Evolutionary conservation across 331 rosid genomes (phyloP).

Genomic region (Rosa hybrid): DNA sequence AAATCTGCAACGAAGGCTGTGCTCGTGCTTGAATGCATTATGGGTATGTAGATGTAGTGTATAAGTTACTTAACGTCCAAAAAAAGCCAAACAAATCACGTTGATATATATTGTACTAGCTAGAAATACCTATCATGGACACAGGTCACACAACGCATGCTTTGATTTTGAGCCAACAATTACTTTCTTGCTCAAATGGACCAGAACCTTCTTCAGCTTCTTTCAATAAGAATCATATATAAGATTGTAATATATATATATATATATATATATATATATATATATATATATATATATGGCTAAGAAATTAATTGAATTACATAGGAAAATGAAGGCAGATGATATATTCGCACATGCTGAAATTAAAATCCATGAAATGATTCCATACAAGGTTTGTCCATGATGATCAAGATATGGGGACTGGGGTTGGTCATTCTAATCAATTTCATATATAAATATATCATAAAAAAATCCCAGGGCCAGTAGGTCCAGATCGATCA

Average conservation of each 20-base stretch:
- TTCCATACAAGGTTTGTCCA: background rate
- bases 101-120: background rate
- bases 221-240: background rate
- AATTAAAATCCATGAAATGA: background rate
- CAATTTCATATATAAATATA: too few relatives aligned
- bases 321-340: too few relatives aligned
- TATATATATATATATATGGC: too few relatives aligned
- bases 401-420: background rate
- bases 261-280: too few relatives aligned
- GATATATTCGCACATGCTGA: background rate
- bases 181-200: background rate
- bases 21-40: background rate
- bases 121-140: background rate
- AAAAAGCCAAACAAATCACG: constrained; percentile 10
- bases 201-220: background rate
- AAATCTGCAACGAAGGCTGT: background rate
- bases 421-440: background rate
- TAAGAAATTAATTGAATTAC: too few relatives aligned
- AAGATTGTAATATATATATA: background rate
- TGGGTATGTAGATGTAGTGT: background rate
- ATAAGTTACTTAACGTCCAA: background rate
- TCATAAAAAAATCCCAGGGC: background rate
- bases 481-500: background rate
- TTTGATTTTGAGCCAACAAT: background rate
- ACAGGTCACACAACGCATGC: background rate